Percentiles rank a stretch among this genome's conserved stretches.
Evolutionary conservation across 768 basidiomycete species (phyloP).

Genomic region (Rhizopogon sp.): DNA sequence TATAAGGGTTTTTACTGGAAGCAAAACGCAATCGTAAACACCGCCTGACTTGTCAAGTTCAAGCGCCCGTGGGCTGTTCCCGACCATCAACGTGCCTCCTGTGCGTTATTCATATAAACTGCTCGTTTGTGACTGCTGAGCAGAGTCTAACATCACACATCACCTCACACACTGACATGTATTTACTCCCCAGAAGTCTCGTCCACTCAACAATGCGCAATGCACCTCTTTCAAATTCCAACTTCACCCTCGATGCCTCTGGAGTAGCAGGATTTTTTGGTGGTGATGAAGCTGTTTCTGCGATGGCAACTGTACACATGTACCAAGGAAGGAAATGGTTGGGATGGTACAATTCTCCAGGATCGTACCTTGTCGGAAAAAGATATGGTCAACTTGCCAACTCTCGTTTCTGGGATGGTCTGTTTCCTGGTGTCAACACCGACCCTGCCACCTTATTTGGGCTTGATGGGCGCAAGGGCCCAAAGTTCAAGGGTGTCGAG

Average conservation of each 20-base stretch:
- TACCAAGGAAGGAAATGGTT: constrained; percentile 28
- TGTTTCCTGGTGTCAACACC: constrained; percentile 28
- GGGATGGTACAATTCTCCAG: constrained; percentile 35
- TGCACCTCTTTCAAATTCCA: constrained; percentile 12
- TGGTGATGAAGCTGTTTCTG: constrained; percentile 33
- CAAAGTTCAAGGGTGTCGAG: constrained; percentile 26
- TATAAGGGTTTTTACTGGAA: no score
- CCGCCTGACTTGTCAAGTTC: neutral
- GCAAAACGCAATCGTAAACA: neutral
- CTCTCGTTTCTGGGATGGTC: constrained; percentile 28
- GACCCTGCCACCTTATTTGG: constrained; percentile 29
- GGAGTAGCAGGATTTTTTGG: constrained; percentile 34
- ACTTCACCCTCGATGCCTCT: constrained; percentile 24
- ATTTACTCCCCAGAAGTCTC: constrained; percentile 10
- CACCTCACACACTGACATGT: constrained; percentile 14
- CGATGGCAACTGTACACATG: constrained; percentile 33
- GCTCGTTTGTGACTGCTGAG: neutral
- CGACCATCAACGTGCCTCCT: neutral
- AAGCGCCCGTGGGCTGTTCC: neutral
- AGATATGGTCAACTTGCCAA: constrained; percentile 27
- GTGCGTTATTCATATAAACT: neutral
- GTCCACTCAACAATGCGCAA: constrained; percentile 10
- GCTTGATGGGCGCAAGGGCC: constrained; percentile 25
- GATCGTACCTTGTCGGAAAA: constrained; percentile 30
- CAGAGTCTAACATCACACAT: neutral